These are phyloP conservation scores for Fusarium illudens DNA, from an alignment of 2,329 filamentous ascomycete species.

Conservation along the genomic window DNA sequence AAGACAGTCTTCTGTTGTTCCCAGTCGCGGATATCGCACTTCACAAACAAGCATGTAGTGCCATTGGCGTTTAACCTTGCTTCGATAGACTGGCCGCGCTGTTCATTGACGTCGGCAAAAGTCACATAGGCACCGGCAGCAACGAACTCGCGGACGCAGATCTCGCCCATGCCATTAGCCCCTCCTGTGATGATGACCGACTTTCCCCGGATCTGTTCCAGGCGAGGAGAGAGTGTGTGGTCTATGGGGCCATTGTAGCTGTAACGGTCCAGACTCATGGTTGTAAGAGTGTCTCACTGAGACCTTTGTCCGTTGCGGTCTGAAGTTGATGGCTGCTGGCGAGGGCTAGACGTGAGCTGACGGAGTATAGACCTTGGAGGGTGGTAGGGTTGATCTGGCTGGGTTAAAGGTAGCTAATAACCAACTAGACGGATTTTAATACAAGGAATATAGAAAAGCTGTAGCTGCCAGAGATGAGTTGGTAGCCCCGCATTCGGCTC, in stretches of 20 bases:
- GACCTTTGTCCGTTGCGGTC: too few relatives aligned
- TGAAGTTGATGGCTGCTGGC: too few relatives aligned
- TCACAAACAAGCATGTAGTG: conserved; percentile 45
- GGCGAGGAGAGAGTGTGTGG: conserved; percentile 13
- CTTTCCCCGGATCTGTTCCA: conserved; percentile 48
- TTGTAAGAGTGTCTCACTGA: background rate
- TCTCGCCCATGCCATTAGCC: conserved; percentile 53
- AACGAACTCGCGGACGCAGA: conserved; percentile 47
- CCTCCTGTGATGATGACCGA: conserved; percentile 60
- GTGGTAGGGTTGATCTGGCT: too few relatives aligned
- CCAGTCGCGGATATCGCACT: conserved; percentile 55
- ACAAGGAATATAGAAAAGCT: too few relatives aligned
- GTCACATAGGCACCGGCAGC: conserved; percentile 52
- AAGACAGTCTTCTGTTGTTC: conserved; percentile 54
- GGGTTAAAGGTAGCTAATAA: too few relatives aligned
- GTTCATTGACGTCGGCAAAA: conserved; percentile 50
- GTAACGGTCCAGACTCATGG: conserved; percentile 25
- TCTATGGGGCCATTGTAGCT: conserved; percentile 33
- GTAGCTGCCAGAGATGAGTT: background rate
- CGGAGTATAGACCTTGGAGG: too few relatives aligned
- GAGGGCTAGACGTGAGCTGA: too few relatives aligned
- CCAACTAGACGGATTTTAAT: too few relatives aligned
- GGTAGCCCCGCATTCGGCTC: background rate
- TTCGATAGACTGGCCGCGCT: conserved; percentile 45
- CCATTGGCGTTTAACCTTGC: conserved; percentile 43